Base-by-base conservation (phyloP, 2,329 filamentous ascomycete species). In the Hypoxylon sp. region DNA sequence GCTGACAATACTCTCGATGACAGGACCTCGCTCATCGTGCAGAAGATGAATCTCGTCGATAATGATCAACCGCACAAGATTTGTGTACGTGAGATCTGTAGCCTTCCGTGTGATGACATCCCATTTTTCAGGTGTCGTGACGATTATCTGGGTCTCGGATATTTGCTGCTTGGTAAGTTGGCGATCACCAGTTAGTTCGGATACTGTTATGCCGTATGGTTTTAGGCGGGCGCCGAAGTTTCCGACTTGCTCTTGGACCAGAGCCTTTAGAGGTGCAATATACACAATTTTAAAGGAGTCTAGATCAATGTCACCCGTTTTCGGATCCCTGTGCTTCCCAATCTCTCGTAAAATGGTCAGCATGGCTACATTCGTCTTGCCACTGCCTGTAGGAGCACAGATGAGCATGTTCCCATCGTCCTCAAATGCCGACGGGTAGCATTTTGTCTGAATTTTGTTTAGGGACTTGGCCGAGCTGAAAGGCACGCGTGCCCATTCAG, bases 151-250 rank as follows among this genome's bases (percentile, higher is more conserved):
- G 0, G 96, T 99, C 76, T 99, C 96, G 1, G 95, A 90, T 71
- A 99, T 98, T 84, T 99, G 96, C 80, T 97, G 94, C 82, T 99
- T 99, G 19, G 95, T 99, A 78, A 99, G 91, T 81, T 98, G 96
- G 59, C 96, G 93, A 83, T 99, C 96, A 83, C 96, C 96, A 69
- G 96, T 99, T 76, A 99, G 84, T 81, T 99, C 96, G n/a, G 94
- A 90, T 10, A 99, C 96, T 66, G 89, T 91, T 78, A 99, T 94
- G 42, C 96, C 96, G 72, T 95, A 98, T 0, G 93, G 89, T 78
- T 95, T 93, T 9, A 99, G 85, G 64, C 97, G 89, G 78, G 94
- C 94, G 73, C 96, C 94, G 80, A 99, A 97, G 80, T 98, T 99
- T 60, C 96, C 96, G 59, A 99, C 96, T 81, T 99, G 96, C 79